phyloP scores from a whole-genome alignment of 2,329 filamentous ascomycete genomes.

The Stagonosporopsis chrysanthemi region DNA sequence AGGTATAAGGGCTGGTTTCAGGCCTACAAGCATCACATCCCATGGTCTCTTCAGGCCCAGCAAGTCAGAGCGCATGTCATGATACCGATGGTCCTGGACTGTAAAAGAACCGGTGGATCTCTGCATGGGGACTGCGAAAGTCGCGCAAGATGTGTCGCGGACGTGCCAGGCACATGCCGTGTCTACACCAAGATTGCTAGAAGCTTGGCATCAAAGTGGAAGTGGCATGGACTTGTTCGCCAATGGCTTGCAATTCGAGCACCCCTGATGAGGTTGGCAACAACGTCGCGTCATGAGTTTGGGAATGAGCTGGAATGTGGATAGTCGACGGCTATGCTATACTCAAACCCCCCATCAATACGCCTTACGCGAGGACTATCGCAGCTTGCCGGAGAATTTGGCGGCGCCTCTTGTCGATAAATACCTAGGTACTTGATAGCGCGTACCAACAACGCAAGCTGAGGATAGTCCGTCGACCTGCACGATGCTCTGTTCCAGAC shows the following conservation, averaged over 20 bases:
- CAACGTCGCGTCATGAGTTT: constrained; percentile 33
- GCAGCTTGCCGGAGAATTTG: constrained; percentile 48
- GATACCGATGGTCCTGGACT: not conserved
- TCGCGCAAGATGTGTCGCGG: constrained; percentile 4
- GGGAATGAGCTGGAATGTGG: constrained; percentile 39
- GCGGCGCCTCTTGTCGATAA: constrained; percentile 74
- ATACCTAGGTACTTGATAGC: constrained; percentile 68
- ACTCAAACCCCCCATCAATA: constrained; percentile 40
- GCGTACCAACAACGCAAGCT: constrained; percentile 60
- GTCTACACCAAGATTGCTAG: constrained; percentile 11
- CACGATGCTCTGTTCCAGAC: constrained; percentile 65
- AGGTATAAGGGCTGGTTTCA: constrained; percentile 2
- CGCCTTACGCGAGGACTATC: constrained; percentile 45
- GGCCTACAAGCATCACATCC: not conserved
- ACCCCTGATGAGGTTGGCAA: constrained; percentile 22
- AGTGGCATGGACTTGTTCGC: constrained; percentile 20
- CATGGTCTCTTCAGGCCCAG: not conserved
- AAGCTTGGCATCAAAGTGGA: constrained; percentile 17
- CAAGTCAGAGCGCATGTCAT: not conserved
- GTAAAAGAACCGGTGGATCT: constrained; percentile 7
- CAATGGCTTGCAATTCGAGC: constrained; percentile 12
- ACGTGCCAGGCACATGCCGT: constrained; percentile 2
- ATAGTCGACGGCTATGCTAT: constrained; percentile 45
- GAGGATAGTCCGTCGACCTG: constrained; percentile 55
- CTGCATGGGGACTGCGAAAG: constrained; percentile 1